A percentile compares a stretch with the other conserved stretches of the same genome.
phyloP scores from a whole-genome alignment of 2,329 filamentous ascomycete species.

The Neoascochyta sp. region DNA sequence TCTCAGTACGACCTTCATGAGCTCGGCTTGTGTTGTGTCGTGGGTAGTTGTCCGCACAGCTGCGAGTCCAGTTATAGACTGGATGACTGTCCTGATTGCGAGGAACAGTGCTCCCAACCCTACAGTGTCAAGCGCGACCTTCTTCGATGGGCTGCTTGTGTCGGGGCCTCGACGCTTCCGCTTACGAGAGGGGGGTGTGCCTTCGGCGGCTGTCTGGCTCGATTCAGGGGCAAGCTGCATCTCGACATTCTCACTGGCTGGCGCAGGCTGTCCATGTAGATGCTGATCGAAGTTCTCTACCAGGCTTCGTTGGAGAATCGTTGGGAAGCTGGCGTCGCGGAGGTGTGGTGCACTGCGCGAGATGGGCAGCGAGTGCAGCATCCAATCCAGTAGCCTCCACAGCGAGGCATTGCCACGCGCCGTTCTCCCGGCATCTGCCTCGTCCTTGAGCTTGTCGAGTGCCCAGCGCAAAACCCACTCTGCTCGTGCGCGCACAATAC shows the following conservation, averaged over 20 bases:
- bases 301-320: conserved; percentile 63
- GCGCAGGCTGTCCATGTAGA: conserved; percentile 2
- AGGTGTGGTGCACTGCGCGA: conserved; percentile 69
- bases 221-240: conserved; percentile 23
- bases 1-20: conserved; percentile 36
- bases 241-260: conserved; percentile 7
- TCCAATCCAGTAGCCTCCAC: conserved; percentile 59
- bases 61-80: conserved; percentile 18
- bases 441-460: conserved; percentile 55
- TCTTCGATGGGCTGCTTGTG: conserved; percentile 14
- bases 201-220: conserved; percentile 25
- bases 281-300: conserved; percentile 48
- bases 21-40: conserved; percentile 26
- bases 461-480: conserved; percentile 68
- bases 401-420: conserved; percentile 44
- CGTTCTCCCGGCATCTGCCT: conserved; percentile 29
- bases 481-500: conserved; percentile 42
- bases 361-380: conserved; percentile 63
- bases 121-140: conserved; percentile 6
- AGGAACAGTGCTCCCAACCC: conserved; percentile 22
- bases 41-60: conserved; percentile 9
- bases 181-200: conserved; percentile 30
- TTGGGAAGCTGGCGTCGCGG: conserved; percentile 64
- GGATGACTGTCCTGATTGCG: conserved; percentile 15
- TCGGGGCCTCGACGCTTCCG: conserved; percentile 30